phyloP scores from a whole-genome alignment of 495 filamentous ascomycete genomes.

The Xylaria flabelliformis region DNA sequence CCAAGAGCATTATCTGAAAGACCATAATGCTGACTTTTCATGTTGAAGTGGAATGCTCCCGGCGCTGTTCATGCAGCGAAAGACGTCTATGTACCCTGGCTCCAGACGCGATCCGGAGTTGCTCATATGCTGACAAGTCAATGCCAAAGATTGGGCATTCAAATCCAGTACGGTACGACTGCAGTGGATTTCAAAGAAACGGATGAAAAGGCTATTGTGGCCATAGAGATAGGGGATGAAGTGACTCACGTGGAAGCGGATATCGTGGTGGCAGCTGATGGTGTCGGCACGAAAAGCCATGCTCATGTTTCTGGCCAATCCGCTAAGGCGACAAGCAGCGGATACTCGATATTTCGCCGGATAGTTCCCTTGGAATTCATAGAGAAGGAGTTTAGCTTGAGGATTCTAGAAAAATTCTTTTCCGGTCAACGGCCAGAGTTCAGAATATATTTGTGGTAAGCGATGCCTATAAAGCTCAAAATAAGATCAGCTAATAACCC shows the following conservation, averaged over 20 bases:
- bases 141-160: constrained; percentile 2
- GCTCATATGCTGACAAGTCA: neutral
- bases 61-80: neutral
- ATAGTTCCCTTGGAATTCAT: neutral
- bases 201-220: neutral
- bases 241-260: constrained; percentile 45
- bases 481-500: neutral
- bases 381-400: neutral
- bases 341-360: constrained; percentile 50
- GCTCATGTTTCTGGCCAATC: constrained; percentile 48
- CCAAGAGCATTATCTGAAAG: neutral
- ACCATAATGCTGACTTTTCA: neutral
- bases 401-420: neutral
- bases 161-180: neutral
- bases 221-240: neutral
- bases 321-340: constrained; percentile 47
- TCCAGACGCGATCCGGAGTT: neutral
- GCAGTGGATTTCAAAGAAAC: neutral
- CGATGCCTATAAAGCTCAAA: neutral
- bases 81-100: constrained; percentile 1
- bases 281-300: constrained; percentile 54
- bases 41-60: neutral
- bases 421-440: neutral
- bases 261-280: constrained; percentile 62
- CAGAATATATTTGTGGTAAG: constrained; percentile 6